A percentile compares a stretch with the other conserved stretches of the same genome.
Evolutionary conservation across 2,329 filamentous ascomycete genomes (phyloP).

Genomic region (Scedosporium minutisporum): DNA sequence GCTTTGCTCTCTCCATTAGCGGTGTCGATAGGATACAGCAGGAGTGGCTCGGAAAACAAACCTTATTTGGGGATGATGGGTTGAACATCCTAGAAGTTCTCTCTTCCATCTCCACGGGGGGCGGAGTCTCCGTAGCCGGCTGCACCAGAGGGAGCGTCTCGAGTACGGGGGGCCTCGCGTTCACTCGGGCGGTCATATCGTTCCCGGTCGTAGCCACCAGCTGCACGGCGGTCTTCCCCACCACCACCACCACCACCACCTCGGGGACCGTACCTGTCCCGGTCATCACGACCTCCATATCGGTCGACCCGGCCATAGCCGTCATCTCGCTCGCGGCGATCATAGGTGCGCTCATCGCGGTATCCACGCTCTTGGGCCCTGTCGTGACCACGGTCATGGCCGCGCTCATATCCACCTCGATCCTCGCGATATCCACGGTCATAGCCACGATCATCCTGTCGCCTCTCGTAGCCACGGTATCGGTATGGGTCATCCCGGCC

Average conservation of each 20-base stretch:
- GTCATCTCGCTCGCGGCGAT: conserved; percentile 25
- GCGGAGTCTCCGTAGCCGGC: conserved; percentile 14
- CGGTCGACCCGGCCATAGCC: conserved; percentile 19
- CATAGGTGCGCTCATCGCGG: conserved; percentile 32
- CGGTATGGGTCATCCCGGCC: conserved; percentile 49
- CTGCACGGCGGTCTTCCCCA: conserved; percentile 19
- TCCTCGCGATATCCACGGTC: conserved; percentile 20
- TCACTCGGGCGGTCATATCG: conserved; percentile 38
- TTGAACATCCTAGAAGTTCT: conserved; percentile 12
- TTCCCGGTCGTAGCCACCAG: conserved; percentile 35
- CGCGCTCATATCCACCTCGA: conserved; percentile 43
- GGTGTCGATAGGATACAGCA: neutral
- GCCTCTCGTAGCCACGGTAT: conserved; percentile 42
- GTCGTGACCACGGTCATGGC: conserved; percentile 39
- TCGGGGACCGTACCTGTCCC: conserved; percentile 30
- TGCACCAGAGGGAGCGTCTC: conserved; percentile 26
- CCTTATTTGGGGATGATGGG: neutral
- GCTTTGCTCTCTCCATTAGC: neutral
- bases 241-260: conserved; percentile 17
- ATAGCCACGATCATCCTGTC: conserved; percentile 38
- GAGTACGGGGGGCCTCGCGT: conserved; percentile 28
- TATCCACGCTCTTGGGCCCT: conserved; percentile 25
- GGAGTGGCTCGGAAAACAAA: neutral
- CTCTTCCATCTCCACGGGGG: conserved; percentile 32
- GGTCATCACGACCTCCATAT: conserved; percentile 31